Evolutionary conservation across 2,329 filamentous ascomycete species (phyloP), one percentile per base, ranked within the genome.

Genomic region (Colletotrichum sansevieriae): DNA sequence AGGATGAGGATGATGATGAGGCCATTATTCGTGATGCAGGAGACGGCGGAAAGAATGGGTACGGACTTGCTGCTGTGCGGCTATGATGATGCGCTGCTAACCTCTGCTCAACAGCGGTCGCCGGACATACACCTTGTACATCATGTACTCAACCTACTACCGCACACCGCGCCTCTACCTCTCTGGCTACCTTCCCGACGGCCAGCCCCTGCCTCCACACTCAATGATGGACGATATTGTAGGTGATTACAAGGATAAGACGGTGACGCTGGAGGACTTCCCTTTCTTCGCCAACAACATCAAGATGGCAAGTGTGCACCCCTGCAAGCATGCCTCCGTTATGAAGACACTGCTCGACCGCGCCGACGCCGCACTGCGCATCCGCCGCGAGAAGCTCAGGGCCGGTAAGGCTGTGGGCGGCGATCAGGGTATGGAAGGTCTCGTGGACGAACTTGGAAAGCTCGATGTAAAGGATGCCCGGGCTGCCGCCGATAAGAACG

Each of bases 341-440:
- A 99, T 99, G 96, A 99, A 98, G 83, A 93, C 93, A 22, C 88
- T 99, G 4, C 91, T 99, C 44, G 96, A 98, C 80, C 93, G 96
- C 41, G 96, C 96, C 54, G 95, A 99, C 77, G 94, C 94, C 22
- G 95, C 95, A 0, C 86, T 98, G 62, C 97, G 97, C 79, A 88
- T 97, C 62, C 90, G 95, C 22, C 87, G 94, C 51, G 92, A 95
- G 75, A 97, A 95, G 84, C 85, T 96, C 68, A 90, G 88, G 76
- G 83, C 87, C 15, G 80, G 88, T 78, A 80, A 90, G 84, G 76
- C 83, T 78, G 70, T 78, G 47, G 75, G 80, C 52, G 78, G 79
- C 47, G 85, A 87, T 51, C 76, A 82, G 3, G 93, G 93, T 8
- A 91, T 97, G 85, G 93, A 96, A 74, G 94, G 92, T 0, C 83